A percentile compares a stretch with the other conserved stretches of the same genome.
phyloP scores from a whole-genome alignment of 2,329 filamentous ascomycete genomes.

The Paecilomyces fulvus region DNA sequence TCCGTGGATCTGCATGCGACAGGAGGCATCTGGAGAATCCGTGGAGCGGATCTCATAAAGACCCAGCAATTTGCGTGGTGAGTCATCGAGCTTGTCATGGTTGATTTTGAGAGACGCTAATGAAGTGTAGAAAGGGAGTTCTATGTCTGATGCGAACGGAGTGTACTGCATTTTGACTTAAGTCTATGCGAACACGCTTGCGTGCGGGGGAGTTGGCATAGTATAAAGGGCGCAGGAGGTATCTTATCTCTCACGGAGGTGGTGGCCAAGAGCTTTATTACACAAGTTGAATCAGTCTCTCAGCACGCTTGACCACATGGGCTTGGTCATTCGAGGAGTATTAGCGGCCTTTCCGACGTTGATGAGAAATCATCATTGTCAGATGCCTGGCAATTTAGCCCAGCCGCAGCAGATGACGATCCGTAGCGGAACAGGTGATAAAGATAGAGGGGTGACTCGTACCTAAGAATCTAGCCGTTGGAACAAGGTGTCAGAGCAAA shows the following conservation, averaged over 20 bases:
- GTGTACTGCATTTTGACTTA: slow-evolving; percentile 59
- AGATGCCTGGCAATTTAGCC: not conserved
- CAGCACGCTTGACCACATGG: not conserved
- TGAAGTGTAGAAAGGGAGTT: slow-evolving; percentile 87
- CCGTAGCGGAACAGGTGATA: not conserved
- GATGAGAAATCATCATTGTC: not conserved
- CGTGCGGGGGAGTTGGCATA: not conserved
- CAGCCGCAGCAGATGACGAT: no score
- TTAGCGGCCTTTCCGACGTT: not conserved
- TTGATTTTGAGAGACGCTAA: slow-evolving; percentile 93
- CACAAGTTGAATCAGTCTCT: not conserved
- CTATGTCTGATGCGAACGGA: slow-evolving; percentile 87
- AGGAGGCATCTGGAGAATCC: slow-evolving; percentile 65
- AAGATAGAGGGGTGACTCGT: not conserved
- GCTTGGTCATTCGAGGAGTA: not conserved
- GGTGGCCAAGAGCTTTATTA: not conserved
- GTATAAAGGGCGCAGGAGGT: not conserved
- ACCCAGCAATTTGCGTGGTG: slow-evolving; percentile 74
- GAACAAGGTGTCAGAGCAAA: not conserved
- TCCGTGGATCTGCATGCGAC: slow-evolving; percentile 82
- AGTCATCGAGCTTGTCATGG: slow-evolving; percentile 93
- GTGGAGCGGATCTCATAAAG: slow-evolving; percentile 74
- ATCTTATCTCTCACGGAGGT: not conserved
- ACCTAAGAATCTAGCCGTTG: not conserved
- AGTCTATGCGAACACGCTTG: slow-evolving; percentile 1